Base-by-base conservation (phyloP, 257 asterid genomes). In the Gentiana macrophylla region DNA sequence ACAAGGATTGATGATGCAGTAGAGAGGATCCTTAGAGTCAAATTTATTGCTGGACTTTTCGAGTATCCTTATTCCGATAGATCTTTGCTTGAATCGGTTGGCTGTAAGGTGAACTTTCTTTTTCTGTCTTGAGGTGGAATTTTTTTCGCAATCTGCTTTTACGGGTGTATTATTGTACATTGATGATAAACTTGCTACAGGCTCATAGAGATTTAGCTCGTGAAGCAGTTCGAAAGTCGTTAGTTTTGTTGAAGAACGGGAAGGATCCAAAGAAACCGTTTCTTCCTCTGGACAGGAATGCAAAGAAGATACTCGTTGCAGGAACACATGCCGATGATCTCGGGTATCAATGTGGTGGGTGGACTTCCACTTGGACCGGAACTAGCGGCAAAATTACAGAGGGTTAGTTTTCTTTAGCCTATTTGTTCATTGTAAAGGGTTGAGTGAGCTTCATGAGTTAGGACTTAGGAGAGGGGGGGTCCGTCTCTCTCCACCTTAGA, bases 271-370 rank as follows among this genome's bases (percentile, higher is more conserved):
- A 81, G 66, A 83, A 56, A 67, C 84, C 96, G 47, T 71, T 91
- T 52, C 89, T 91, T 69, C 98, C 98, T 3, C 72, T 91, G 34
- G 78, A 82, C 68, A 84, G 70, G 81, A 87, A 77, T 35, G 86
- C 84, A 44, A 83, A 84, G 65, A 77, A 74, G 62, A 73, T 91
- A 62, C 93, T 91, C 6, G 78, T 91, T 64, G 81, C 96, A 4
- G 98, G 98, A 60, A 71, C 86, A 36, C 98, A 91, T 78, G 96
- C 95, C 62, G 98, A 87, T 77, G 82, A 91, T 77, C 98, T 91
- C 63, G 98, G 98, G 62, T 84, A 80, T 73, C 98, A 87, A 48
- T 91, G 98, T 61, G 97, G 97, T 33, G 97, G 97, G 46, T 90
- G 97, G 97, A 90, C 97, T 12, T 64, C 74, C 65, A 79, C 94